Base-by-base conservation (phyloP, 2,329 filamentous ascomycete species). In the Botrytis hyacinthi region DNA sequence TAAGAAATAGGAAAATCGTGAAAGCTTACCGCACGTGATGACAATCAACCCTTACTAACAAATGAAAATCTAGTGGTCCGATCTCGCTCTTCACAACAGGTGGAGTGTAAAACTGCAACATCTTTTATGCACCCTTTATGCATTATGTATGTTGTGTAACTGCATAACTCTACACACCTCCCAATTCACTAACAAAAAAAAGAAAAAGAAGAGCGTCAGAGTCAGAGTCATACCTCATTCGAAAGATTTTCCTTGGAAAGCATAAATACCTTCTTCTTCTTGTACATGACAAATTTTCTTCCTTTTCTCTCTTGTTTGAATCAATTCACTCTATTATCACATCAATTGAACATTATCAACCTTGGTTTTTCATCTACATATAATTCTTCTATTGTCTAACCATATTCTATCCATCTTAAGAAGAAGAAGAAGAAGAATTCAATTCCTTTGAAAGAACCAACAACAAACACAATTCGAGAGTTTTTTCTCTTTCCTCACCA, bases 261-360 rank as follows among this genome's bases (percentile, higher is more conserved):
- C 66, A 68, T 68, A 68, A 68, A 68, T 68, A 37, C 37, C 35
- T 61, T 61, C 59, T 61, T 6, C 35, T 61, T 61, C 59, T 61
- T 6, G 16, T 61, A 40, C 46, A 67, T 32, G 46, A 57, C 26
- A 57, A 57, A 32, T 68, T 57, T 57, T 40, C 18, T 42, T 29
- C 20, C 46, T 66, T 46, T 18, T 35, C 40, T 66, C 22, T 29
- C 35, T 29, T 22, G 4, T 8, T 40, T 14, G 32, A 54, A 40
- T 29, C 22, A 54, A 37, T 66, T 37, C 65, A 67, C 48, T 40
- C 10, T 48, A 26, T 6, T n/a, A 37, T 51, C 59, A 61, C 6
- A 44, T 44, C 65, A 67, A 67, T 67, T 54, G 65, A 67, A 16
- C 26, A 40, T 54, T 51, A 40, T 40, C 44, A 54, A 67, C 4